Conservation (phyloP, 2,329 filamentous ascomycete species). For the Thielaviopsis musarum region DNA sequence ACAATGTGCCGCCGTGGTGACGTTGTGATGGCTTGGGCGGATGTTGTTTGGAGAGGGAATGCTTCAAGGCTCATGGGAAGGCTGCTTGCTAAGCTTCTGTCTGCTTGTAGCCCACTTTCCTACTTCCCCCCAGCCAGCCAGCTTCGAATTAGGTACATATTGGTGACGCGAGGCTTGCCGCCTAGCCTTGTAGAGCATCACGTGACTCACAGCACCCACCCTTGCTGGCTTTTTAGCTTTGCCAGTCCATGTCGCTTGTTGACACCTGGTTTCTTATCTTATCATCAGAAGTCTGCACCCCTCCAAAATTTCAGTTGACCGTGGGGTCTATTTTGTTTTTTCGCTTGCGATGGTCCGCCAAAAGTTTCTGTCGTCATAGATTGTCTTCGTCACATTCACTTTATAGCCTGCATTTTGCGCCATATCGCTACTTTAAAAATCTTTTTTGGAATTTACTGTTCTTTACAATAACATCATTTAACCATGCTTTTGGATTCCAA, state of each 20-base stretch:
- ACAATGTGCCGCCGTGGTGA: slow-evolving; percentile 2
- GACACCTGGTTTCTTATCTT: slow-evolving; percentile 8
- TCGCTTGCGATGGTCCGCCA: not conserved
- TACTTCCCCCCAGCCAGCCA: not conserved
- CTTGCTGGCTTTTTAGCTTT: not conserved
- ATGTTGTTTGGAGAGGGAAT: slow-evolving; percentile 1
- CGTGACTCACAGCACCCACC: slow-evolving; percentile 2
- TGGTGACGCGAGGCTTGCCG: slow-evolving; percentile 23
- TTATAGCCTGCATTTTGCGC: not conserved
- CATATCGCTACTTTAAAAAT: not conserved
- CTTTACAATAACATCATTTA: slow-evolving; percentile 6
- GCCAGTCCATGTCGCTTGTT: not conserved
- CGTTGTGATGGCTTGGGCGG: slow-evolving; percentile 5
- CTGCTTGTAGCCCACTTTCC: not conserved
- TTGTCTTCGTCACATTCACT: not conserved
- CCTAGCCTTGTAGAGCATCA: slow-evolving; percentile 16
- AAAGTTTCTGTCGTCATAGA: slow-evolving; percentile 9
- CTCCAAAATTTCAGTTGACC: slow-evolving; percentile 1
- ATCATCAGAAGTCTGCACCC: slow-evolving; percentile 1
- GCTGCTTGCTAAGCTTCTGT: not conserved
- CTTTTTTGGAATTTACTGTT: not conserved
- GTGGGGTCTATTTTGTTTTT: slow-evolving; percentile 8
- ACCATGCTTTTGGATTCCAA: slow-evolving; percentile 91
- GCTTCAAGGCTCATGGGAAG: slow-evolving; percentile 1
- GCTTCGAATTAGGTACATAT: slow-evolving; percentile 12